Evolutionary conservation across 495 filamentous ascomycete species (phyloP), one percentile per base, ranked within the genome.

Genomic region (Podospora australis): DNA sequence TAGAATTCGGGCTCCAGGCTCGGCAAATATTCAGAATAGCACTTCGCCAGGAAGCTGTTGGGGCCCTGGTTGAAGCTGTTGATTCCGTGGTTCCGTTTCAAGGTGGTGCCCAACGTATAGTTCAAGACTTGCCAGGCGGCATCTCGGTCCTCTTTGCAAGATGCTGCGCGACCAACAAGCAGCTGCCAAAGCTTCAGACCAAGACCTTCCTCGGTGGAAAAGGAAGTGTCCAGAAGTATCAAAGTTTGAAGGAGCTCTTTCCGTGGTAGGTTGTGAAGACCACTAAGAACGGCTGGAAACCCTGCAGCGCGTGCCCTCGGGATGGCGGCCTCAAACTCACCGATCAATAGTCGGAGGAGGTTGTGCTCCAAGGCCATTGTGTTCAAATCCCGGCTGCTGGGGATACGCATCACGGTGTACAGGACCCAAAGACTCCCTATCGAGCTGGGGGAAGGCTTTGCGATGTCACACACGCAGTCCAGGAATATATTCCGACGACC

Each of bases 371-470:
- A 56, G 22, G 68, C 67, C 36, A 77, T 50, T 14, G 40, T 39
- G 13, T 63, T 62, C 5, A 79, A 48, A 22, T 70, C 65, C 5
- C 53, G 60, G 2, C 32, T 49, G 24, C 55, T 48, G 21, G 59
- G 54, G 11, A 51, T 44, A 20, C 77, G 70, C 3, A 84, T 55
- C 16, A 90, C 65, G 16, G 78, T 75, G 49, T 70, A 74, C 24
- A 95, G 65, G 5, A 80, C 81, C 53, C 82, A 85, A 11, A 90
- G 78, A 56, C 87, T 92, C 2, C 88, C 88, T 3, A 71, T 53
- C 10, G 69, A 60, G 14, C 65, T 70, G 17, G 57, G 44, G n/a
- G 75, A 63, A 29, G 63, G 67, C 14, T 54, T 53, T 17, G 68
- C 65, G 24, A 77, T 71, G 52, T 79, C 74, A 36, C 66, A 45